Evolutionary conservation across 1,284 basidiomycete genomes (phyloP).

Genomic region (Pseudozyma sp.): DNA sequence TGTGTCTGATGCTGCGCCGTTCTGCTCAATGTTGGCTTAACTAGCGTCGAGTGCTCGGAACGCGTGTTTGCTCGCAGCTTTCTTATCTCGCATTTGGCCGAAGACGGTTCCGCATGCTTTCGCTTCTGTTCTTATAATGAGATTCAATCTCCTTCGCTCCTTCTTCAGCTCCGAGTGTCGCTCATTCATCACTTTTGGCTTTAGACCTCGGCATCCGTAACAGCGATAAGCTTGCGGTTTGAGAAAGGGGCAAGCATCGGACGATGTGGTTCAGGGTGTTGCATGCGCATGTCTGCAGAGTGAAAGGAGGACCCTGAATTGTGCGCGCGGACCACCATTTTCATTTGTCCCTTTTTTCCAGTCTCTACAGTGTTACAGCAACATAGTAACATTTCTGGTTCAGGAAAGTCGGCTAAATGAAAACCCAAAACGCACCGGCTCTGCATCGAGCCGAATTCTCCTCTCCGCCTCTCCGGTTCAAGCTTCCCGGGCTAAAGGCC

Average conservation of each 20-base stretch:
- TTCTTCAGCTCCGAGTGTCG: not conserved
- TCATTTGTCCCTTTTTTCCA: not conserved
- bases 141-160: not conserved
- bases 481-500: not conserved
- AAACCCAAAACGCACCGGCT: not conserved
- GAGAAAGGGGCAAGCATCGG: too few species aligned
- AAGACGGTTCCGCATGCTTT: not conserved
- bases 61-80: constrained; percentile 16
- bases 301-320: constrained; percentile 16
- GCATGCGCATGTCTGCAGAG: not conserved
- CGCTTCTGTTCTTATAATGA: not conserved
- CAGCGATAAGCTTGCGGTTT: too few species aligned
- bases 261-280: not conserved
- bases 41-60: constrained; percentile 35
- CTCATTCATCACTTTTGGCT: too few species aligned
- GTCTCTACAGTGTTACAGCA: not conserved
- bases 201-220: too few species aligned
- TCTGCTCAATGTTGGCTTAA: not conserved
- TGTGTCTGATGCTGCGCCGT: not conserved
- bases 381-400: not conserved
- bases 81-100: constrained; percentile 16
- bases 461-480: not conserved
- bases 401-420: not conserved
- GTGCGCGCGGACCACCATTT: constrained; percentile 7
- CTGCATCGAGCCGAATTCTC: not conserved